These are phyloP conservation scores for Fraxinus dipetala DNA, from an alignment of 305 asterid species.

Conservation along the genomic window DNA sequence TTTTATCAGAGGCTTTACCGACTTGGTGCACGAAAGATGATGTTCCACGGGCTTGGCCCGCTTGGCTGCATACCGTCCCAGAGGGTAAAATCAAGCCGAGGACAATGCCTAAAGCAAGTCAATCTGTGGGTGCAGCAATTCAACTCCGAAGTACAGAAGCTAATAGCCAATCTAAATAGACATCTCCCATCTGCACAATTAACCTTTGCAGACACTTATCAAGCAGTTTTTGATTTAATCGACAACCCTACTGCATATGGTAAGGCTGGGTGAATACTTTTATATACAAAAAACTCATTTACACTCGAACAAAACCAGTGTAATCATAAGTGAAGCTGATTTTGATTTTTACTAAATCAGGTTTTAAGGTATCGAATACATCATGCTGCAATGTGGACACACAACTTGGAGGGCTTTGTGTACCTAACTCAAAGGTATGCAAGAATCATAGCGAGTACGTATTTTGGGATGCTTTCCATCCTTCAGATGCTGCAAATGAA, in stretches of 20 bases:
- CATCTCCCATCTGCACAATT: conserved; percentile 57
- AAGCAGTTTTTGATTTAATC: conserved; percentile 50
- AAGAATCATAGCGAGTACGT: conserved; percentile 51
- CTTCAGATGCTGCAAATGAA: conserved; percentile 80
- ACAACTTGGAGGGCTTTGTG: conserved; percentile 61
- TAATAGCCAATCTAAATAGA: conserved; percentile 37
- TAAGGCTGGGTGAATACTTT: conserved; percentile 4
- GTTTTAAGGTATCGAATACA: conserved; percentile 69
- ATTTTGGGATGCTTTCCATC: conserved; percentile 85
- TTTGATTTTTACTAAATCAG: conserved; percentile 14
- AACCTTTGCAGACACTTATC: conserved; percentile 58
- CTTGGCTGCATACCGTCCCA: conserved; percentile 85
- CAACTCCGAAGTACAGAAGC: conserved; percentile 53
- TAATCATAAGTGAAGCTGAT: not conserved
- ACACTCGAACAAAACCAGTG: not conserved
- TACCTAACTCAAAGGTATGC: conserved; percentile 61
- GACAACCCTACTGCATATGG: conserved; percentile 63
- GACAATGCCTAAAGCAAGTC: conserved; percentile 63
- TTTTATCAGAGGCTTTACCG: conserved; percentile 51
- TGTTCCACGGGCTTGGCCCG: conserved; percentile 70
- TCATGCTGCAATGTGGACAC: conserved; percentile 77
- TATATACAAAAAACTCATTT: not conserved
- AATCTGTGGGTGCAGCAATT: conserved; percentile 60
- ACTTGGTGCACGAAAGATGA: conserved; percentile 69
- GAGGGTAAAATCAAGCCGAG: conserved; percentile 49